Evolutionary conservation across 2,329 filamentous ascomycete species (phyloP), one percentile per base, ranked within the genome.

Genomic region (Mycocentrospora acerina): DNA sequence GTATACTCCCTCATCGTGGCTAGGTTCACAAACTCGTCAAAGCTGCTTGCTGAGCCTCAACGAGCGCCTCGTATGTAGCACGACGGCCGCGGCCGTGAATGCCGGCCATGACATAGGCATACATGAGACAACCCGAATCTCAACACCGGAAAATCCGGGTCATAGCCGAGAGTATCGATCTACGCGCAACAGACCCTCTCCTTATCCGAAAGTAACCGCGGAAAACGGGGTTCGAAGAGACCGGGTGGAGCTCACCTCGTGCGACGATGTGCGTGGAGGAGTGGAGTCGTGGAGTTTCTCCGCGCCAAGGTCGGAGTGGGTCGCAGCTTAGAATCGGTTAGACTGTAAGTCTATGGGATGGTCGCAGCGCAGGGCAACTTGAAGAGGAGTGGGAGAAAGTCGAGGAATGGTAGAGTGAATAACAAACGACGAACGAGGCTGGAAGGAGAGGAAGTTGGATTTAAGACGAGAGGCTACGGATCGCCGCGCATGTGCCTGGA

Each of bases 71-170:
- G 10, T 16, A 14, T 29, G 45, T 39, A 41, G 37, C 35, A 27
- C 37, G 49, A 51, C 42, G 43, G 51, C 53, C 52, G 55, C 55
- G 55, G 55, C 55, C 55, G 55, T 58, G 55, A 53, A 56, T 53
- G 35, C 42, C 53, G 51, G 51, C 46, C 40, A 57, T 48, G 40
- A 49, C 33, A 46, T 48, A 33, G 47, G 40, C 35, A 43, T 43
- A 42, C 46, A 40, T 37, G 30, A 32, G 26, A 14, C n/a, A 14
- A 24, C 40, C 26, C 13, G 29, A 27, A 18, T 30, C 29, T 32
- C 26, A 27, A 37, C 19, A 29, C 28, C 29, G 25, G 40, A 25
- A 17, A 18, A 38, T 25, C 32, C 22, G 24, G 28, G 35, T 22
- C 29, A 25, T 27, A 29, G 25, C 7, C 32, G 13, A 27, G 30